Conservation (phyloP, 2,329 filamentous ascomycete genomes). For the Annulohypoxylon truncatum region DNA sequence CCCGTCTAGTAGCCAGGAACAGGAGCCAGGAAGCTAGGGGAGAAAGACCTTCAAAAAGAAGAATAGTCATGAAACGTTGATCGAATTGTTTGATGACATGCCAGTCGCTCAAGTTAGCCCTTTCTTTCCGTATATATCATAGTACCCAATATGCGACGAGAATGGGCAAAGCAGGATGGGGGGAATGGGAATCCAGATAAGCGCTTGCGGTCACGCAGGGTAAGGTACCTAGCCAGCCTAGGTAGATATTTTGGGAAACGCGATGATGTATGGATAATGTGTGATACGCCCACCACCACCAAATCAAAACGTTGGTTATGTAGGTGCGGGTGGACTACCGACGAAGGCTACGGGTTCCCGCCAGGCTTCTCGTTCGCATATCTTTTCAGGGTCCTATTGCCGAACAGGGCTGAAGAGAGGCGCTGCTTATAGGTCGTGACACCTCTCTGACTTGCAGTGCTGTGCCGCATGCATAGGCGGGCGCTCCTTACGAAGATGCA, state of each 20-base stretch:
- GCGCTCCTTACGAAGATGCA: constrained; percentile 12
- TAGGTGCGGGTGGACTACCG: constrained; percentile 14
- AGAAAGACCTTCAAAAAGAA: background rate
- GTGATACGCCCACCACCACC: background rate
- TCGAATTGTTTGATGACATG: constrained; percentile 14
- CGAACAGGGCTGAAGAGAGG: constrained; percentile 40
- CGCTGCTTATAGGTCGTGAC: constrained; percentile 29
- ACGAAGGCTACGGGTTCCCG: background rate
- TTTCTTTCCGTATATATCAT: constrained; percentile 10
- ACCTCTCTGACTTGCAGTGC: constrained; percentile 32
- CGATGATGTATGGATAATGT: background rate
- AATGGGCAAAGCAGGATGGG: constrained; percentile 7
- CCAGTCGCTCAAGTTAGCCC: background rate
- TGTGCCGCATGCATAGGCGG: constrained; percentile 30
- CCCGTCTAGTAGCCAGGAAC: constrained; percentile 9
- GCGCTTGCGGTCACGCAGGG: constrained; percentile 25
- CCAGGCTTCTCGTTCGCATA: background rate
- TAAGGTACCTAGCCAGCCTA: background rate
- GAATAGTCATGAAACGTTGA: constrained; percentile 3
- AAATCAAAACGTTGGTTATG: no score
- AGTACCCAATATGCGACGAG: constrained; percentile 1
- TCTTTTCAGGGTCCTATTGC: constrained; percentile 23
- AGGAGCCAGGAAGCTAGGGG: no score
- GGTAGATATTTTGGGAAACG: constrained; percentile 35
- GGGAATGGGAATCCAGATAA: constrained; percentile 33